These are phyloP conservation scores for Grigorovia transvaalensis DNA, from an alignment of 805 yeast species.

Conservation along the genomic window DNA sequence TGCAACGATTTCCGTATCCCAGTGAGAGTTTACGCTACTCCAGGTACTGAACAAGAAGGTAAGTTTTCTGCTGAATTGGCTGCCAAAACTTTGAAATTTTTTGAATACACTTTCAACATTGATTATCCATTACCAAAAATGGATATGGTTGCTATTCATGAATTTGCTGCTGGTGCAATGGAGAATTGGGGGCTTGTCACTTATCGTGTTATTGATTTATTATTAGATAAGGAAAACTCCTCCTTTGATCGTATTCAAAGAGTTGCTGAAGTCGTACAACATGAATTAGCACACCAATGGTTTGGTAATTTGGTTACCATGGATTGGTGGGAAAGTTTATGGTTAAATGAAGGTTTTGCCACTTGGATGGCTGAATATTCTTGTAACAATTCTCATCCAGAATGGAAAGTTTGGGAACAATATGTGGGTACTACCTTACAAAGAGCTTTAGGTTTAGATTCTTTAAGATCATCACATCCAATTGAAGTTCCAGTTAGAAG, in stretches of 20 bases:
- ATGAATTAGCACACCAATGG: conserved; percentile 88
- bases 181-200: conserved; percentile 82
- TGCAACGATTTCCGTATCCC: conserved; percentile 35
- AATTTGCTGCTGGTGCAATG: conserved; percentile 80
- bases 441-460: conserved; percentile 40
- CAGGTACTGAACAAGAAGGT: conserved; percentile 46
- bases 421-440: conserved; percentile 14
- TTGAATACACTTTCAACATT: conserved; percentile 55
- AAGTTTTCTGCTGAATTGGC: conserved; percentile 53
- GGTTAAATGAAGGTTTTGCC: conserved; percentile 88
- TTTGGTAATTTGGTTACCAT: conserved; percentile 82
- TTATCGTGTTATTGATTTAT: conserved; percentile 50
- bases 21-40: conserved; percentile 55
- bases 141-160: conserved; percentile 64
- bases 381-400: conserved; percentile 60
- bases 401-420: conserved; percentile 57
- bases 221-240: conserved; percentile 26
- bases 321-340: conserved; percentile 90
- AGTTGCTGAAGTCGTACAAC: conserved; percentile 74
- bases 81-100: conserved; percentile 54
- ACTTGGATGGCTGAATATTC: conserved; percentile 56
- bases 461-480: conserved; percentile 61
- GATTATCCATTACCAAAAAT: conserved; percentile 74
- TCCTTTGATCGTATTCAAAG: conserved; percentile 42
- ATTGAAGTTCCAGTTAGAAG: conserved; percentile 71